These are phyloP conservation scores for Ascochyta pisi DNA, from an alignment of 2,329 filamentous ascomycete species.

Conservation along the genomic window DNA sequence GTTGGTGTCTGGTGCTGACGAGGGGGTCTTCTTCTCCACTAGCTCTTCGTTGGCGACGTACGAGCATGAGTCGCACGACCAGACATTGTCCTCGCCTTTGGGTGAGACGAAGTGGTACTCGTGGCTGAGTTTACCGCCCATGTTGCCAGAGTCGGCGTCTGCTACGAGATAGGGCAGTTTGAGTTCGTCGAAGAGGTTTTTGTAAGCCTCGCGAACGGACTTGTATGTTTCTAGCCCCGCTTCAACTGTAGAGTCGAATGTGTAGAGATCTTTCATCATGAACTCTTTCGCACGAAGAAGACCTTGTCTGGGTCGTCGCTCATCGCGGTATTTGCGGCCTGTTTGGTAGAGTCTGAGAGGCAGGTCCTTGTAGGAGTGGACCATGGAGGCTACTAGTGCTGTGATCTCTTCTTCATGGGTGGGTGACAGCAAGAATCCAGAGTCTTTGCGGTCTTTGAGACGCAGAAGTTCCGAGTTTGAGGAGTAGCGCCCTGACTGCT, in stretches of 20 bases:
- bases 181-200: conserved; percentile 78
- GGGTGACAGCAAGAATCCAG: conserved; percentile 79
- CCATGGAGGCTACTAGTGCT: conserved; percentile 71
- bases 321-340: conserved; percentile 92
- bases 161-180: conserved; percentile 85
- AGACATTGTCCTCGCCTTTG: conserved; percentile 84
- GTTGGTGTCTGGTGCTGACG: conserved; percentile 21
- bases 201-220: conserved; percentile 76
- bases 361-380: conserved; percentile 84
- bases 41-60: conserved; percentile 89
- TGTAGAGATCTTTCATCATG: conserved; percentile 98
- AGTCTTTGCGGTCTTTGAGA: conserved; percentile 78
- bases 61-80: conserved; percentile 75
- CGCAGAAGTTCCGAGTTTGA: conserved; percentile 83
- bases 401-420: conserved; percentile 99
- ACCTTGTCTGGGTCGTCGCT: conserved; percentile 85
- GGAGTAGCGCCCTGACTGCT: conserved; percentile 79
- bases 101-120: conserved; percentile 87
- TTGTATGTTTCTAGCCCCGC: conserved; percentile 83
- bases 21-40: conserved; percentile 55
- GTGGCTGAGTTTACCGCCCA: conserved; percentile 91
- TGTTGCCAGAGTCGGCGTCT: conserved; percentile 91
- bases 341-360: conserved; percentile 92
- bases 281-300: conserved; percentile 90
- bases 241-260: conserved; percentile 75